Percentiles rank a stretch among this genome's conserved stretches.
phyloP scores from a whole-genome alignment of 768 basidiomycete species.

The Lactarius trivialis region DNA sequence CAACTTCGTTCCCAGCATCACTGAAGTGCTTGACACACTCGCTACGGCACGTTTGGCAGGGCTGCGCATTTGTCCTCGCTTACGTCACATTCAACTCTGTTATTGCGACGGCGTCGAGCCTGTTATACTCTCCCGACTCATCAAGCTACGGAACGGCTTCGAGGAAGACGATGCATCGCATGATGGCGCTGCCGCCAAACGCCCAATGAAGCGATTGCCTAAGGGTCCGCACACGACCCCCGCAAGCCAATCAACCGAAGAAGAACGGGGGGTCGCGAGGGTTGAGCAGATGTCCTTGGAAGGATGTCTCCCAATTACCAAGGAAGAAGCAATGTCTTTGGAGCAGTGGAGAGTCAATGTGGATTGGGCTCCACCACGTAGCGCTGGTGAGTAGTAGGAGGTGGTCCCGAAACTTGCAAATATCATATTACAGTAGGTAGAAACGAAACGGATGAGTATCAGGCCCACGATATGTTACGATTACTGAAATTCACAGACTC shows the following conservation, averaged over 20 bases:
- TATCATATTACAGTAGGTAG: no score
- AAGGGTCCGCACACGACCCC: background rate
- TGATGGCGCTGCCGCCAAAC: background rate
- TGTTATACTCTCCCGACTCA: background rate
- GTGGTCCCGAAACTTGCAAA: background rate
- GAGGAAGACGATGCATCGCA: background rate
- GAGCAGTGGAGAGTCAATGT: slow-evolving; percentile 10
- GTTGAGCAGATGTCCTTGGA: slow-evolving; percentile 2
- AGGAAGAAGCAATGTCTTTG: slow-evolving; percentile 1
- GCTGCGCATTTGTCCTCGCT: slow-evolving; percentile 4
- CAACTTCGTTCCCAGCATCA: slow-evolving; percentile 13
- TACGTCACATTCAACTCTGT: slow-evolving; percentile 19
- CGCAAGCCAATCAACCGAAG: background rate
- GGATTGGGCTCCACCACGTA: background rate
- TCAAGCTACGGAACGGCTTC: slow-evolving; percentile 17
- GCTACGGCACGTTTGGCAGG: background rate
- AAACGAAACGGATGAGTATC: no score
- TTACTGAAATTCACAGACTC: background rate
- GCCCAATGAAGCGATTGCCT: slow-evolving; percentile 4
- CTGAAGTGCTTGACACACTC: slow-evolving; percentile 10
- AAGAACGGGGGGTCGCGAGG: background rate
- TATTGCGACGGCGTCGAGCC: slow-evolving; percentile 10
- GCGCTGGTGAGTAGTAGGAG: background rate
- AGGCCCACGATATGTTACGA: background rate
- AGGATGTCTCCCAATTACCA: slow-evolving; percentile 3